phyloP scores from a whole-genome alignment of 768 basidiomycete species.

The Rhodotorula graminis region DNA sequence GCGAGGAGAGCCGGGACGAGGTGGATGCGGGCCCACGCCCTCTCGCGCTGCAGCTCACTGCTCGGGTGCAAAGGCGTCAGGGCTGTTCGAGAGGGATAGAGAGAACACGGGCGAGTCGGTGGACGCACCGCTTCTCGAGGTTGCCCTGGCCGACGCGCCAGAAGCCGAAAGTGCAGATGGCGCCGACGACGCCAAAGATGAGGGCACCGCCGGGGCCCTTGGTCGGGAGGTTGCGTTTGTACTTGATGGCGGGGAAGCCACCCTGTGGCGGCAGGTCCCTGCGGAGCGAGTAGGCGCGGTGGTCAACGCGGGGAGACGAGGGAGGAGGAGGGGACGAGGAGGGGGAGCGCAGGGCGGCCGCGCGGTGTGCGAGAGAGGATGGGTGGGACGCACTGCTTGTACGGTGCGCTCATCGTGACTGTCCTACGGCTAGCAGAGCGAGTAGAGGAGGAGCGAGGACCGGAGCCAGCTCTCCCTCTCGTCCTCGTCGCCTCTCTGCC shows the following conservation, averaged over 20 bases:
- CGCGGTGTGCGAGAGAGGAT: background rate
- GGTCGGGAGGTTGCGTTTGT: constrained; percentile 85
- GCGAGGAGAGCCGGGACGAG: constrained; percentile 85
- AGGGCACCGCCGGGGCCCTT: constrained; percentile 59
- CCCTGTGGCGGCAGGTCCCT: constrained; percentile 95
- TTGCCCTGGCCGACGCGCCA: constrained; percentile 86
- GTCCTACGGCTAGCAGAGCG: too few relatives aligned
- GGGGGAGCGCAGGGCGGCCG: background rate
- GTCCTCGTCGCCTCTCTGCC: too few relatives aligned
- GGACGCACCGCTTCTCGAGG: constrained; percentile 79
- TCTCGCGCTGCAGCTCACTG: constrained; percentile 90
- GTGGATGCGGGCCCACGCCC: constrained; percentile 91
- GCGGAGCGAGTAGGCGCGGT: background rate
- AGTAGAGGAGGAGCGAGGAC: too few relatives aligned
- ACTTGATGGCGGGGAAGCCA: constrained; percentile 86
- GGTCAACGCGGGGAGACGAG: background rate
- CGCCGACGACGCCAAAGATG: constrained; percentile 79
- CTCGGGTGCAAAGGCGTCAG: background rate
- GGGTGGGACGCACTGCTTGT: constrained; percentile 11
- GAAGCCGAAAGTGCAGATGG: constrained; percentile 83
- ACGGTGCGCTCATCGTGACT: background rate
- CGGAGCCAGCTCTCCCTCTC: too few relatives aligned
- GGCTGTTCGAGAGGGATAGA: background rate
- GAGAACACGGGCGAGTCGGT: constrained; percentile 5
- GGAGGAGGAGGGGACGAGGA: background rate